Base-by-base conservation (phyloP, 805 yeast species). In the fission yeast (Schizosaccharomyces pombe) region DNA sequence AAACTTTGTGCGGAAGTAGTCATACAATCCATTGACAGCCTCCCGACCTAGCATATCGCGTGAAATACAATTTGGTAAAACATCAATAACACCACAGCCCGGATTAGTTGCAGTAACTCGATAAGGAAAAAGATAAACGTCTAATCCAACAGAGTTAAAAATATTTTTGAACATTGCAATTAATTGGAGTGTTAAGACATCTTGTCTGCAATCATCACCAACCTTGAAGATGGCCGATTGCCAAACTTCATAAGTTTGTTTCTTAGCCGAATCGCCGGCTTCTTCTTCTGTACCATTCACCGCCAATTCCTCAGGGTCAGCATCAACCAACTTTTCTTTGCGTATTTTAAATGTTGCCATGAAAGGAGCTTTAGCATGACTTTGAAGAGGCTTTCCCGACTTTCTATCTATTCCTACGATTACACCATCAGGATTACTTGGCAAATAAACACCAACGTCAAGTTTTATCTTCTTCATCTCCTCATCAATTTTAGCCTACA, bases 1-100 rank as follows among this genome's bases (percentile, higher is more conserved):
- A 68, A 85, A 86, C 65, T 87, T 91, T 58, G 91, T 79, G 47
- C 79, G 77, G 68, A 81, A 91, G 68, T 89, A 91, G 63, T 89
- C 95, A 64, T 85, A 86, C 55, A 91, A 72, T 1, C 97, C 98
- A 67, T 91, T 91, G 29, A 91, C 98, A 0, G 98, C 98, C 64
- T 91, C 99, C 63, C 99, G 77, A 47, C 99, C 99, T 54, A 91
- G 74, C 97, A 91, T 89, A 68, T 91, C 99, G 69, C 99, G 78
- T 47, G 95, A 85, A 29, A 85, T 80, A 4, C 96, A 82, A 64
- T 89, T 84, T 33, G 98, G 98, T 59, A 91, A 73, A 32, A 93
- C 98, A 65, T 93, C 99, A 69, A 91, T 91, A 47, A 91, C 94
- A 67, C 99, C 99, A 70, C 97, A 87, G 0, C 99, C 98, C 1